phyloP scores from a whole-genome alignment of 2,329 filamentous ascomycete species.

The Alternaria novae-zelandiae region DNA sequence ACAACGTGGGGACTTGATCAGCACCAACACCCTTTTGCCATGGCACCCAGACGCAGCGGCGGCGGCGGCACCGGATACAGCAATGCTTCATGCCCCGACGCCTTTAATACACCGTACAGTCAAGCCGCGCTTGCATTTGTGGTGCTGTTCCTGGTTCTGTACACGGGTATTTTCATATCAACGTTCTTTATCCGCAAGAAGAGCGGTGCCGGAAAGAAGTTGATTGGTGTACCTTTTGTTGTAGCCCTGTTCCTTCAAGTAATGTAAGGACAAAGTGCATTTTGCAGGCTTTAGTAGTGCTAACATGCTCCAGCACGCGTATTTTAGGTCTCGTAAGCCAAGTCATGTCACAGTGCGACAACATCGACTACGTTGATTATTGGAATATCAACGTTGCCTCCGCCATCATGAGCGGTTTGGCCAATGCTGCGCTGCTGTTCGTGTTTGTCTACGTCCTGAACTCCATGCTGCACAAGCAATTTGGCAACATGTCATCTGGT shows the following conservation, averaged over 20 bases:
- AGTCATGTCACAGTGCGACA: constrained; percentile 22
- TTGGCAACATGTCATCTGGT: constrained; percentile 10
- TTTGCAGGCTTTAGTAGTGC: background rate
- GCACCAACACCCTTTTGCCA: constrained; percentile 1
- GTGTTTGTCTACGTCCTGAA: constrained; percentile 34
- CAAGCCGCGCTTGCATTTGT: constrained; percentile 25
- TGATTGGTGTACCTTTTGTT: constrained; percentile 28
- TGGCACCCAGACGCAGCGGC: constrained; percentile 33
- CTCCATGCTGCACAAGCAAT: constrained; percentile 26
- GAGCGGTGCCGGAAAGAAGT: constrained; percentile 23
- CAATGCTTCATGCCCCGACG: constrained; percentile 17
- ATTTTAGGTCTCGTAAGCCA: constrained; percentile 14
- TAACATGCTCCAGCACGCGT: constrained; percentile 3
- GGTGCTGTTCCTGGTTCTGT: constrained; percentile 22
- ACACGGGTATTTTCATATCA: constrained; percentile 23
- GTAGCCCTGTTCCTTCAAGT: constrained; percentile 16
- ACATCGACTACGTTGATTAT: background rate
- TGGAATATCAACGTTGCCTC: constrained; percentile 20
- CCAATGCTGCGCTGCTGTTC: constrained; percentile 30
- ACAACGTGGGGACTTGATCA: background rate
- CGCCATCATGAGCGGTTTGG: constrained; percentile 27
- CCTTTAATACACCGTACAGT: constrained; percentile 9
- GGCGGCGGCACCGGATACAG: constrained; percentile 1
- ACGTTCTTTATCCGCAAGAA: constrained; percentile 26
- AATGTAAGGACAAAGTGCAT: constrained; percentile 16